Percentiles rank a stretch among this genome's conserved stretches.
phyloP scores from a whole-genome alignment of 2,329 filamentous ascomycete species.

The Cytospora paraplurivora region DNA sequence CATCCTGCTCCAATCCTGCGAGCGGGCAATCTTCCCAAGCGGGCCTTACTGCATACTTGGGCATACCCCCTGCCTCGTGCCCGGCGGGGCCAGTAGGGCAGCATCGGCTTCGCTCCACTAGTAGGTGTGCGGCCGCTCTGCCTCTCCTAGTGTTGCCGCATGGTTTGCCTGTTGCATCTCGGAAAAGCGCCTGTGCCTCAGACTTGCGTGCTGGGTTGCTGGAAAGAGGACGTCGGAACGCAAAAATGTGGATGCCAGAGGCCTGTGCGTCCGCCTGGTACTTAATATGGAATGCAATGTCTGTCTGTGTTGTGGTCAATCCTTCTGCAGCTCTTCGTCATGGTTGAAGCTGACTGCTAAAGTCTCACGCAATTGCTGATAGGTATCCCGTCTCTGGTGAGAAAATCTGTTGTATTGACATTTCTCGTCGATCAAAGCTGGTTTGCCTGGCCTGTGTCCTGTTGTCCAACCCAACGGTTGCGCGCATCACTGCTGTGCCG shows the following conservation, averaged over 20 bases:
- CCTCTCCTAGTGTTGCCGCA: neutral
- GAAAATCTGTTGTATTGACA: constrained; percentile 5
- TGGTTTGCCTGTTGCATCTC: neutral
- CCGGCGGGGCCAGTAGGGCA: neutral
- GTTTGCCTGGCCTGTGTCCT: neutral
- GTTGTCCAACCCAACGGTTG: constrained; percentile 5
- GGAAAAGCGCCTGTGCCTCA: neutral
- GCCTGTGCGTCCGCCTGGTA: neutral
- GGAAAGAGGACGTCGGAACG: neutral
- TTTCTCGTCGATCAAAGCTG: neutral
- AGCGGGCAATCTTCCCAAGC: neutral
- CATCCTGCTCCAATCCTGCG: constrained; percentile 20
- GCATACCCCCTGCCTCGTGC: neutral
- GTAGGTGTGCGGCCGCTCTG: neutral
- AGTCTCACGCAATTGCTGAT: neutral
- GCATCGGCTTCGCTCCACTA: neutral
- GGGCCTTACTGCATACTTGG: neutral
- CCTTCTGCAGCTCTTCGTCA: neutral
- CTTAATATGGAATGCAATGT: neutral
- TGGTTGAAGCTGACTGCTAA: neutral
- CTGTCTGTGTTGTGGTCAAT: neutral
- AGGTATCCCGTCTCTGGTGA: neutral
- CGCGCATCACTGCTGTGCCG: constrained; percentile 7
- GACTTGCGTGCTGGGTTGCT: neutral
- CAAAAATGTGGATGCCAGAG: neutral